A percentile compares a stretch with the other conserved stretches of the same genome.
Conservation (phyloP, 257 asterid species). For the Leonotis leonurus region DNA sequence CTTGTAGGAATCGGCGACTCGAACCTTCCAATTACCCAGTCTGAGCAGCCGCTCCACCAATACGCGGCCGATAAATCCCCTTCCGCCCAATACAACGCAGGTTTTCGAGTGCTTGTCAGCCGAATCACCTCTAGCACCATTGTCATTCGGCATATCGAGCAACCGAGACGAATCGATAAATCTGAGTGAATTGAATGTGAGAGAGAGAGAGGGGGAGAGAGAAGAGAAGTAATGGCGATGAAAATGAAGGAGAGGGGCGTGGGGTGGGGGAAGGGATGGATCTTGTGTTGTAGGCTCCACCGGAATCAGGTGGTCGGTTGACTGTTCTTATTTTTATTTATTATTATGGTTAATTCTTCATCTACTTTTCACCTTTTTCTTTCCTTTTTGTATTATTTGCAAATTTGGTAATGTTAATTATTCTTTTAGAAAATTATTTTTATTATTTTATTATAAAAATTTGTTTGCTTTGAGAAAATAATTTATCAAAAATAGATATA, state of each 20-base stretch:
- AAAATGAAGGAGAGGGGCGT: slow-evolving; percentile 7
- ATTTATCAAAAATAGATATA: no score
- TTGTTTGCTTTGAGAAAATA: no score
- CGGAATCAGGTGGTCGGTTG: slow-evolving; percentile 20
- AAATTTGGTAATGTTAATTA: not conserved
- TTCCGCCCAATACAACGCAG: slow-evolving; percentile 79
- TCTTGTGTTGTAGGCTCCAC: slow-evolving; percentile 27
- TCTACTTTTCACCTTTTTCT: not conserved
- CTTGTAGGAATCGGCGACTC: slow-evolving; percentile 55
- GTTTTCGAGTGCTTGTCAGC: slow-evolving; percentile 30
- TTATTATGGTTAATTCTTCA: not conserved
- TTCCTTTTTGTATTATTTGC: not conserved
- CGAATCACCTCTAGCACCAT: slow-evolving; percentile 20
- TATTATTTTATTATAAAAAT: not conserved
- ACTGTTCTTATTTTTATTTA: not conserved
- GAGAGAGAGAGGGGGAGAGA: not conserved
- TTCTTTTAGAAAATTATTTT: no score
- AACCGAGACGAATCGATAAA: slow-evolving; percentile 23
- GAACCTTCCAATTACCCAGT: slow-evolving; percentile 71
- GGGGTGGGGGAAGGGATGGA: not conserved
- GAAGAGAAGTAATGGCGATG: slow-evolving; percentile 11
- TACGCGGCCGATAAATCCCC: slow-evolving; percentile 71
- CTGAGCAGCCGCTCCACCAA: slow-evolving; percentile 67
- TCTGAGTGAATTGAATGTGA: not conserved
- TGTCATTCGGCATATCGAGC: slow-evolving; percentile 37